Base-by-base conservation (phyloP, 208 protist genomes). In the Trypanosoma mega region DNA sequence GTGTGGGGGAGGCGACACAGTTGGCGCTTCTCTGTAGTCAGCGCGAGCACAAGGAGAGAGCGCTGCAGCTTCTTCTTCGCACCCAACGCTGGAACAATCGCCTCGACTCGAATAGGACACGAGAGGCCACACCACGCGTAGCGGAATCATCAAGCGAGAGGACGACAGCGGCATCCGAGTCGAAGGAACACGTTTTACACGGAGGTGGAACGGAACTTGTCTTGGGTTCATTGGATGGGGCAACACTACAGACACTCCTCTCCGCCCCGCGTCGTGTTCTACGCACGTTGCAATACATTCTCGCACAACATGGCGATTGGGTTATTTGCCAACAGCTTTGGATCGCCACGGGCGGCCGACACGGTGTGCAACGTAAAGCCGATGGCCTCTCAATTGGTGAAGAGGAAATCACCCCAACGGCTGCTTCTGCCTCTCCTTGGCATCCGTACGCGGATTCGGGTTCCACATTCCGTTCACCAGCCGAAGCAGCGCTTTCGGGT, bases 281-380 rank as follows among this genome's bases (percentile, higher is more conserved):
- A 0, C 49, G 53, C 5, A 71, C 65, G 26, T 67, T 91, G 24
- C 48, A 73, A 21, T 91, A 87, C 63, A 59, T 91, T 3, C 66
- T 91, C 33, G 80, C 84, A 2, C 80, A 91, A 60, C 84, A 91
- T 36, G 84, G 84, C 1, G 53, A 78, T 50, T 63, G 55, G 70
- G 6, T 11, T 24, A 3, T 53, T 31, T 64, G 53, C 46, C 52
- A 21, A 44, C 29, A 58, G 23, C 31, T 68, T 14, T 63, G 53
- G 72, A 37, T 30, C 23, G 44, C 37, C 26, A 55, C 43, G 2
- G n/a, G n/a, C n/a, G n/a, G n/a, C n/a, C n/a, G n/a, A n/a, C n/a
- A n/a, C n/a, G n/a, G n/a, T n/a, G n/a, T n/a, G n/a, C n/a, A n/a
- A n/a, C n/a, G n/a, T n/a, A n/a, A n/a, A n/a, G 56, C 44, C 9